A percentile compares a stretch with the other conserved stretches of the same genome.
Evolutionary conservation across 129 eudicot genomes (phyloP).

Genomic region (Kitagawia praeruptora): DNA sequence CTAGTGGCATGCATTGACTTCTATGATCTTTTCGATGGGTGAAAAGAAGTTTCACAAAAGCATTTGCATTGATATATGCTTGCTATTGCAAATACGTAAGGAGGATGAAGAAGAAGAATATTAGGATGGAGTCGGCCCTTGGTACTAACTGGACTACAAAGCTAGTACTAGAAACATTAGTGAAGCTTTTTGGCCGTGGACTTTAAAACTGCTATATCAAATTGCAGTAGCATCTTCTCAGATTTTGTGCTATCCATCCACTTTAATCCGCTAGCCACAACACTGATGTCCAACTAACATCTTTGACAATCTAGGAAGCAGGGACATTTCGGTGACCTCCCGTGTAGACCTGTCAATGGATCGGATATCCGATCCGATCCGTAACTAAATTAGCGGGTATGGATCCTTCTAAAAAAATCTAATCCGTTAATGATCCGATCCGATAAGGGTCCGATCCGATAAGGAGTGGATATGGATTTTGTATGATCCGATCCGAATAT

Average conservation of each 20-base stretch:
- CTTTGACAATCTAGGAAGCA: neutral
- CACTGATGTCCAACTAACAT: neutral
- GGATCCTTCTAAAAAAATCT: too few species aligned
- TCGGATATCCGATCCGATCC: too few species aligned
- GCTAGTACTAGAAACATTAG: neutral
- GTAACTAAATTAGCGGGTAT: too few species aligned
- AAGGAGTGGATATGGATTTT: too few species aligned
- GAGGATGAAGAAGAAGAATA: neutral
- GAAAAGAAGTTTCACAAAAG: neutral
- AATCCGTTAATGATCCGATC: too few species aligned
- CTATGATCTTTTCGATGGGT: neutral
- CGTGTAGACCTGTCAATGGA: too few species aligned
- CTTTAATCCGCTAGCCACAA: neutral
- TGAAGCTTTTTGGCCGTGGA: neutral
- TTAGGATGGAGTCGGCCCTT: neutral
- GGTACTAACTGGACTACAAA: neutral
- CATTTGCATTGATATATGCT: neutral
- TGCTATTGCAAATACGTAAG: neutral
- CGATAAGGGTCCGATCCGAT: too few species aligned
- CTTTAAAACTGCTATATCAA: neutral
- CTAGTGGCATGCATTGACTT: conserved; percentile 2
- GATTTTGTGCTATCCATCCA: neutral
- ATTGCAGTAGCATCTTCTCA: conserved; percentile 1
- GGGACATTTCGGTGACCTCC: too few species aligned
- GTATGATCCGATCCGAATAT: too few species aligned